Conservation (phyloP, 345 rosid genomes). For the Gossypium herbaceum region DNA sequence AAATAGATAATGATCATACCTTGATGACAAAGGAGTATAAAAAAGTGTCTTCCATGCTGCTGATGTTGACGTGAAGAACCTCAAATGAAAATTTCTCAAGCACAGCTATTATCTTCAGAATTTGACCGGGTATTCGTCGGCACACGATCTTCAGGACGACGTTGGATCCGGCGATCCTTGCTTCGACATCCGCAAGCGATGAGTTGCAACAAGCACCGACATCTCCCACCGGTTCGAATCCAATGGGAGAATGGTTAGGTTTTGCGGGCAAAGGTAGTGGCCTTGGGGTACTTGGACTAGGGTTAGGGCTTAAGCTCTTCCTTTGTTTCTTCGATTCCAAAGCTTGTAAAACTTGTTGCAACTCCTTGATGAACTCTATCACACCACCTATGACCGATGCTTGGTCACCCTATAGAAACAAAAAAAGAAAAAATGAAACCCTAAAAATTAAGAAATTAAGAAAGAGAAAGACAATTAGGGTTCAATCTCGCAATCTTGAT, state of each 20-base stretch:
- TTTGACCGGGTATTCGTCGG: constrained; percentile 54
- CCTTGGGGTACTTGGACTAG: constrained; percentile 36
- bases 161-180: constrained; percentile 80
- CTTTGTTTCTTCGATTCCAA: constrained; percentile 84
- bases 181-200: constrained; percentile 82
- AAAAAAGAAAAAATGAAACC: constrained; percentile 14
- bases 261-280: neutral
- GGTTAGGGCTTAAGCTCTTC: constrained; percentile 69
- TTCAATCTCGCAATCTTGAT: neutral
- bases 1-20: constrained; percentile 35
- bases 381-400: constrained; percentile 94
- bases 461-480: neutral
- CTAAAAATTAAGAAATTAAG: neutral
- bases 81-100: constrained; percentile 76
- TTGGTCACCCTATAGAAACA: constrained; percentile 53
- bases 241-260: constrained; percentile 23
- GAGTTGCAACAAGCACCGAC: constrained; percentile 77
- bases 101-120: constrained; percentile 59
- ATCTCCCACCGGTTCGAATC: constrained; percentile 33
- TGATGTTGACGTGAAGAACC: constrained; percentile 78
- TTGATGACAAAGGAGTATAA: constrained; percentile 75
- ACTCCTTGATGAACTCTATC: constrained; percentile 83
- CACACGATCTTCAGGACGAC: constrained; percentile 64
- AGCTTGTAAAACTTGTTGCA: constrained; percentile 75
- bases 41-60: constrained; percentile 91